Conservation (phyloP, 148 eudicot species). For the Dianthus caryophyllus region DNA sequence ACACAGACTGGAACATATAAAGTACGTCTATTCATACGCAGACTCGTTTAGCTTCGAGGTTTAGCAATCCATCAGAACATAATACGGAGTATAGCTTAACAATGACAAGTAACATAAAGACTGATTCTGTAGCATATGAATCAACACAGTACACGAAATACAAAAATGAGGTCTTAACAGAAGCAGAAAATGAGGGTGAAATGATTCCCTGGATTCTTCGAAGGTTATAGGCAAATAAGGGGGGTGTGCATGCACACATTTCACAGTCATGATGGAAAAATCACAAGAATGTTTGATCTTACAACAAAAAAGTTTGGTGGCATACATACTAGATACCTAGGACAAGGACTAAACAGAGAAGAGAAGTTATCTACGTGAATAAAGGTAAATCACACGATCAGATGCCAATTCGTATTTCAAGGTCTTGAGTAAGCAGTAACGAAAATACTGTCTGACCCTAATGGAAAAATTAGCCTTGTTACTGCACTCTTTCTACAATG, state of each 20-base stretch:
- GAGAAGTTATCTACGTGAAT: not conserved
- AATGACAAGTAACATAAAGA: not conserved
- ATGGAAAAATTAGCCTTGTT: not conserved
- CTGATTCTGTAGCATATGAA: not conserved
- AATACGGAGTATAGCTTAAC: not conserved
- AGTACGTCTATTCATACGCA: not conserved
- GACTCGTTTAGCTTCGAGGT: not conserved
- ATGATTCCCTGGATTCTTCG: not conserved
- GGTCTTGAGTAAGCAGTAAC: not conserved
- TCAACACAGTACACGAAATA: not conserved
- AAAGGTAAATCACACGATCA: not conserved
- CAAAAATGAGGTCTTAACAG: not conserved
- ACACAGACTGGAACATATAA: not conserved
- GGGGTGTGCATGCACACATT: not conserved
- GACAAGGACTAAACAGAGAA: not conserved
- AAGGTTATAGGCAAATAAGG: not conserved
- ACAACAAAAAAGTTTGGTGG: not conserved
- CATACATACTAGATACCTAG: conserved; percentile 1
- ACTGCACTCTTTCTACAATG: not conserved
- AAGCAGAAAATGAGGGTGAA: not conserved
- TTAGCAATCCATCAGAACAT: not conserved
- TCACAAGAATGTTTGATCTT: not conserved
- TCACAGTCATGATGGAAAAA: not conserved
- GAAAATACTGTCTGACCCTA: not conserved
- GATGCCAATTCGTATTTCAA: not conserved